Evolutionary conservation across 306 rosid genomes (phyloP).

Genomic region (Acacia crassicarpa): DNA sequence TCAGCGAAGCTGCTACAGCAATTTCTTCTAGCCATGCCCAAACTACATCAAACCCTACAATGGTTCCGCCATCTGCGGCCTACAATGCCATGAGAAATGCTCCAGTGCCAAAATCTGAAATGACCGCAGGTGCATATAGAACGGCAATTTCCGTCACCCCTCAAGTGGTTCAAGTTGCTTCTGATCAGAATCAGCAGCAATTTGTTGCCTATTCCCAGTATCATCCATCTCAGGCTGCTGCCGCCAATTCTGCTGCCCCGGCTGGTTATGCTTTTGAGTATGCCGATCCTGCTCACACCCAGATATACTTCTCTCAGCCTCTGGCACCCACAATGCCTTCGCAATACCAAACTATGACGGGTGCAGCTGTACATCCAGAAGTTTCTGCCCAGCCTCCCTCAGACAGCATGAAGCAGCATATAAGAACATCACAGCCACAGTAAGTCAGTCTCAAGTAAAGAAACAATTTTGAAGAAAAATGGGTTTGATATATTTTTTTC

Average conservation of each 20-base stretch:
- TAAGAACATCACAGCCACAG: constrained; percentile 71
- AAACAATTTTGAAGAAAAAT: constrained; percentile 78
- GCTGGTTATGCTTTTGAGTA: constrained; percentile 66
- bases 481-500: constrained; percentile 41
- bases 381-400: constrained; percentile 59
- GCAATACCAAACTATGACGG: constrained; percentile 90
- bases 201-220: constrained; percentile 75
- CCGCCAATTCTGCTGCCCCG: constrained; percentile 49
- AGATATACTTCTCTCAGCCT: constrained; percentile 81
- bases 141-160: constrained; percentile 59
- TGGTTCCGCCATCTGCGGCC: constrained; percentile 47
- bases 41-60: constrained; percentile 54
- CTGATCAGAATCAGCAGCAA: constrained; percentile 79
- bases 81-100: constrained; percentile 69
- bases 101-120: constrained; percentile 65
- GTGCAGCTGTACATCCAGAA: constrained; percentile 36
- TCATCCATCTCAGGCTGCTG: constrained; percentile 86
- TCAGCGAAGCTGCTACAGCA: constrained; percentile 51
- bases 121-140: constrained; percentile 67
- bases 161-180: constrained; percentile 73
- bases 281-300: constrained; percentile 69
- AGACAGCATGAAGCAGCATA: constrained; percentile 82
- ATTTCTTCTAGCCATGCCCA: constrained; percentile 63
- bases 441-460: constrained; percentile 45
- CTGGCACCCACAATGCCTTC: constrained; percentile 73